Evolutionary conservation across 2,329 filamentous ascomycete species (phyloP).

Genomic region (Microdochium trichocladiopsis): DNA sequence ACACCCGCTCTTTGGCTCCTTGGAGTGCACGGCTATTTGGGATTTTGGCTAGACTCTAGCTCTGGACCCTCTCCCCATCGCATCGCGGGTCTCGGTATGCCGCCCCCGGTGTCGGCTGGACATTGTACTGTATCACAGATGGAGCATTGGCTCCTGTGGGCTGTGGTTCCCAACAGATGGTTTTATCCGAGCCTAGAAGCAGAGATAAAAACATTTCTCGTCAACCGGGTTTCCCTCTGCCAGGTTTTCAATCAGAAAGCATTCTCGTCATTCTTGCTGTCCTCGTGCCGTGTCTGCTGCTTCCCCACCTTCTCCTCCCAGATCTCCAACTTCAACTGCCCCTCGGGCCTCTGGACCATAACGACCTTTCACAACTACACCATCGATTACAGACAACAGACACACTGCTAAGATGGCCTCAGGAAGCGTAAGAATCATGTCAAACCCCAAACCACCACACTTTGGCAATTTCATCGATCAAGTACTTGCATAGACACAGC

Average conservation of each 20-base stretch:
- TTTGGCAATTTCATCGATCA: not conserved
- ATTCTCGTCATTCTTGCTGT: not conserved
- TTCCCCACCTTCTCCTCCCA: not conserved
- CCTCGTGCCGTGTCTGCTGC: not conserved
- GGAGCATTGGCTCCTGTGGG: too few species aligned
- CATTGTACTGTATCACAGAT: too few species aligned
- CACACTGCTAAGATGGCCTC: not conserved
- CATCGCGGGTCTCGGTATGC: too few species aligned
- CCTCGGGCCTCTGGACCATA: not conserved
- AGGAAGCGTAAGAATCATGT: not conserved
- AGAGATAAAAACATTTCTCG: too few species aligned
- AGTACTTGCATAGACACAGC: not conserved
- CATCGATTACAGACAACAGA: not conserved
- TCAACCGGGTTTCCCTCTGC: not conserved
- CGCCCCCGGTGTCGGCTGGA: too few species aligned
- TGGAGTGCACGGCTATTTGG: too few species aligned
- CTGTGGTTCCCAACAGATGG: too few species aligned
- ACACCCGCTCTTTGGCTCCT: too few species aligned
- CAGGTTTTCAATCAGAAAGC: not conserved
- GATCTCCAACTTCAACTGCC: not conserved
- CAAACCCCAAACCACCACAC: not conserved
- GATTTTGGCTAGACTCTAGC: too few species aligned
- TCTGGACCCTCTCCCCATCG: too few species aligned
- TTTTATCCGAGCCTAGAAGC: too few species aligned
- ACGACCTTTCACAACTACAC: not conserved